Percentiles rank a stretch among this genome's conserved stretches.
Evolutionary conservation across 192 early-diverging fungal genomes (phyloP).

Genomic region (Dispira simplex): DNA sequence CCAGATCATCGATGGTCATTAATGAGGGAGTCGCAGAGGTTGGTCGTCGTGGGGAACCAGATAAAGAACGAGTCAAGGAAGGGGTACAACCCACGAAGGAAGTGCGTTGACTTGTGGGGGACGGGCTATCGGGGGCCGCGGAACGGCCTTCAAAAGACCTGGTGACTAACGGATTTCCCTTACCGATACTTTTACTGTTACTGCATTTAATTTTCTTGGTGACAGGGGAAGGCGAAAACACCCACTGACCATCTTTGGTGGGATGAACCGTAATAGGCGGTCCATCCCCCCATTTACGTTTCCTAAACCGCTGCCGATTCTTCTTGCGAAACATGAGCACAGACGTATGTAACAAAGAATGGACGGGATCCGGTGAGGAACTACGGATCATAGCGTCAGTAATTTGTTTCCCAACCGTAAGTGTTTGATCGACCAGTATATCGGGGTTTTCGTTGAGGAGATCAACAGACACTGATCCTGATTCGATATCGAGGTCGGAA

Average conservation of each 20-base stretch:
- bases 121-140: not conserved
- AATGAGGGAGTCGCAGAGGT: not conserved
- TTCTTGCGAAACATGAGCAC: slow-evolving; percentile 7
- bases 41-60: not conserved
- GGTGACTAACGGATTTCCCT: not conserved
- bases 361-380: not conserved
- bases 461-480: too few relatives aligned
- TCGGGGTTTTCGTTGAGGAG: too few relatives aligned
- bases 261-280: not conserved
- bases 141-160: not conserved
- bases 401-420: not conserved
- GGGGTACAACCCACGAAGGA: not conserved
- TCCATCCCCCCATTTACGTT: slow-evolving; percentile 11
- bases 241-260: not conserved
- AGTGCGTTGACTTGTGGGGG: not conserved
- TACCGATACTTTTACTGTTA: not conserved
- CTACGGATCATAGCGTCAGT: not conserved
- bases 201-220: too few relatives aligned
- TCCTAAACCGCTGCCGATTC: not conserved
- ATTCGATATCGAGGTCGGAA: too few relatives aligned
- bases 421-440: not conserved
- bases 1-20: slow-evolving; percentile 3
- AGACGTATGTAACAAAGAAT: slow-evolving; percentile 3
- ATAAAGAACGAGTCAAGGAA: not conserved
- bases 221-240: not conserved